phyloP scores from a whole-genome alignment of 2,329 filamentous ascomycete genomes.

The Sporothrix brunneoviolacea region DNA sequence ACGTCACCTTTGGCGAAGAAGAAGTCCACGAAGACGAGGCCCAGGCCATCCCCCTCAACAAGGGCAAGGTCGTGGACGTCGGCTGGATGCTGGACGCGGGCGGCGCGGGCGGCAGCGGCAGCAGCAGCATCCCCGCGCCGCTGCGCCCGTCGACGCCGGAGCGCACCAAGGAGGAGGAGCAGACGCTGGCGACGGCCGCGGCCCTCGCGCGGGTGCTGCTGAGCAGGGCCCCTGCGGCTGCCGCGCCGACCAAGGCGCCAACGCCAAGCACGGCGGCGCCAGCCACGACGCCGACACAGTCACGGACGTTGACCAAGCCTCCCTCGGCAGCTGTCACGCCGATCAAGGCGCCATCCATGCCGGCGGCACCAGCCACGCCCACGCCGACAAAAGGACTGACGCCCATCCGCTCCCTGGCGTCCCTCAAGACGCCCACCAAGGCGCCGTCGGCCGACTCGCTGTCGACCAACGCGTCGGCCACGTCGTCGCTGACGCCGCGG shows the following conservation, averaged over 20 bases:
- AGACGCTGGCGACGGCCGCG: slow-evolving; percentile 7
- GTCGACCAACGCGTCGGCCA: not conserved
- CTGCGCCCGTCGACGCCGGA: too few relatives aligned
- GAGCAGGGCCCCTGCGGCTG: too few relatives aligned
- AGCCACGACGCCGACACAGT: too few relatives aligned
- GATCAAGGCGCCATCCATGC: not conserved
- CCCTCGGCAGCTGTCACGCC: not conserved
- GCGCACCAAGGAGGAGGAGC: not conserved
- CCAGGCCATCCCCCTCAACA: slow-evolving; percentile 1
- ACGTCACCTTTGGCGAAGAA: not conserved
- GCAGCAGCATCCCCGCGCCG: not conserved
- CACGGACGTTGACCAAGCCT: not conserved
- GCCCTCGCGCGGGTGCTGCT: slow-evolving; percentile 3
- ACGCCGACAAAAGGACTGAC: not conserved
- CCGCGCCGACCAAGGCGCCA: not conserved
- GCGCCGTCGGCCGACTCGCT: slow-evolving; percentile 3
- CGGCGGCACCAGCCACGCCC: not conserved
- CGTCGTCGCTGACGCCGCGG: not conserved
- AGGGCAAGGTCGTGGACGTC: slow-evolving; percentile 6
- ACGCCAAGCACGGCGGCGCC: too few relatives aligned
- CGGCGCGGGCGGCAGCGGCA: not conserved
- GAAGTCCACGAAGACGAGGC: slow-evolving; percentile 8
- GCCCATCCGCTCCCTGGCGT: not conserved
- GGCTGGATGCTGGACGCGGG: slow-evolving; percentile 5
- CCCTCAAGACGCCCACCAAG: slow-evolving; percentile 6